phyloP scores from a whole-genome alignment of 169 alveolate species.

The Plasmodium inui region DNA sequence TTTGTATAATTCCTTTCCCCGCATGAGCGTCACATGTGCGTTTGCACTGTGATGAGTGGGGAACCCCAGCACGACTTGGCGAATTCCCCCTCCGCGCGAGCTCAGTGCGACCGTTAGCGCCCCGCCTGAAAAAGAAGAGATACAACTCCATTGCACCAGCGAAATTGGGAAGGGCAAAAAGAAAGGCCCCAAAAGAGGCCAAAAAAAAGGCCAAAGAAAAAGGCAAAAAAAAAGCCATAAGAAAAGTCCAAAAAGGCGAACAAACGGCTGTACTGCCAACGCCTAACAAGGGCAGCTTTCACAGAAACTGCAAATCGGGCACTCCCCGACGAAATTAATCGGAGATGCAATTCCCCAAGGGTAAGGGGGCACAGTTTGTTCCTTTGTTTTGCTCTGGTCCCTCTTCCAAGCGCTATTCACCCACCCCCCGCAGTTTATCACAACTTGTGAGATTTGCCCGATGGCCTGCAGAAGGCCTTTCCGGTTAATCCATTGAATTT shows the following conservation, averaged over 20 bases:
- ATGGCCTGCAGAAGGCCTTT: not conserved
- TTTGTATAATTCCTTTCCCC: not conserved
- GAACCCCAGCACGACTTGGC: not conserved
- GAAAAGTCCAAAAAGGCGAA: not conserved
- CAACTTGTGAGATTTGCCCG: not conserved
- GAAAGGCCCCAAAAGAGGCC: too few species aligned
- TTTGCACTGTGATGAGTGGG: not conserved
- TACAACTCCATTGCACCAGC: not conserved
- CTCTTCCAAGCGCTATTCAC: not conserved
- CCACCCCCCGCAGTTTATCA: not conserved
- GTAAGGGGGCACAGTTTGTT: not conserved
- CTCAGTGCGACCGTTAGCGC: not conserved
- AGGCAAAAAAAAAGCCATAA: too few species aligned
- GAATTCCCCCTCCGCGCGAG: not conserved
- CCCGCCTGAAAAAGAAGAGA: not conserved
- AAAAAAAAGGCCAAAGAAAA: too few species aligned
- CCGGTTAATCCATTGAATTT: not conserved
- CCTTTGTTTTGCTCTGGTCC: not conserved
- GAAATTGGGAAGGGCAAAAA: not conserved
- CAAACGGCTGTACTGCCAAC: not conserved
- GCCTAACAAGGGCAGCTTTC: not conserved
- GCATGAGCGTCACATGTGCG: not conserved
- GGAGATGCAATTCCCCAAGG: not conserved
- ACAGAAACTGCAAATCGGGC: not conserved
- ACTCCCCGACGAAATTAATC: not conserved